Percentiles rank a stretch among this genome's conserved stretches.
phyloP scores from a whole-genome alignment of 495 filamentous ascomycete species.

The Bombardia bombarda region DNA sequence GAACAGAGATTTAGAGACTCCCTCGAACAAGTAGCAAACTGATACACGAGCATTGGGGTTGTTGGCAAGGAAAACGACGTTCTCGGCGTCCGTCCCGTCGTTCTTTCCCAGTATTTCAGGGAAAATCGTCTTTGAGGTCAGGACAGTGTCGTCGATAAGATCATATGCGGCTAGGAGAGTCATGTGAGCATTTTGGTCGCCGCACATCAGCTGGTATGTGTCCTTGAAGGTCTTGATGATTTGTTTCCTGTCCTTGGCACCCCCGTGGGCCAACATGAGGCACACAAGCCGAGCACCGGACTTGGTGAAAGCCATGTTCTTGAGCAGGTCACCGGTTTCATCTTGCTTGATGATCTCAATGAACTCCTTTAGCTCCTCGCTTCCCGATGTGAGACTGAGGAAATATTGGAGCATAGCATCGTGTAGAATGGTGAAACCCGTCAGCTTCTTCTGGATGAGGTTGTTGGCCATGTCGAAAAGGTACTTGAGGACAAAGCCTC shows the following conservation, averaged over 20 bases:
- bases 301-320: conserved; percentile 92
- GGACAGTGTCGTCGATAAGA: conserved; percentile 85
- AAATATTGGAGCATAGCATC: conserved; percentile 98
- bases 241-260: conserved; percentile 86
- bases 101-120: conserved; percentile 69
- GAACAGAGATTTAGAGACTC: conserved; percentile 62
- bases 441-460: conserved; percentile 89
- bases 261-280: conserved; percentile 70
- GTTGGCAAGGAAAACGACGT: conserved; percentile 54
- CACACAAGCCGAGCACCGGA: conserved; percentile 78
- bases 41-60: conserved; percentile 69
- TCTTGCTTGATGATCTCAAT: conserved; percentile 86
- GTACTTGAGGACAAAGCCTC: conserved; percentile 73
- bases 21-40: conserved; percentile 76
- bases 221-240: conserved; percentile 83
- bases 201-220: conserved; percentile 70
- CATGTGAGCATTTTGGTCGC: conserved; percentile 69
- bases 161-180: conserved; percentile 80
- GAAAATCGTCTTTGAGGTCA: conserved; percentile 78
- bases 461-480: conserved; percentile 79
- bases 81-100: conserved; percentile 49
- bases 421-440: conserved; percentile 92
- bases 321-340: conserved; percentile 77
- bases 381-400: conserved; percentile 64
- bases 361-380: conserved; percentile 75